Base-by-base conservation (phyloP, 176 grass and related monocot species). In the Cenchrus fungigraminus region DNA sequence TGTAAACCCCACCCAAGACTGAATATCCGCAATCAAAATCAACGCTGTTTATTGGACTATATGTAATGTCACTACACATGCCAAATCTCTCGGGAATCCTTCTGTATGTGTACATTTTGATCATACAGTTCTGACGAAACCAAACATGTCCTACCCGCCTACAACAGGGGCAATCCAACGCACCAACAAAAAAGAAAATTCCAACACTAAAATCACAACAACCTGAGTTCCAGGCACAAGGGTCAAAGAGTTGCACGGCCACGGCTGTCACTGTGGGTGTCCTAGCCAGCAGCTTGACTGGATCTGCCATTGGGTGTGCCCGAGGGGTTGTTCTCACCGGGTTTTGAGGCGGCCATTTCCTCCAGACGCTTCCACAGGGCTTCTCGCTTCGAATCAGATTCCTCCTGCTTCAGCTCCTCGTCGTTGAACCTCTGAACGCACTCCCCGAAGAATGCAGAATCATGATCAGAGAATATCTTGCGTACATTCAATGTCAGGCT, bases 391-490 rank as follows among this genome's bases (percentile, higher is more conserved):
- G 79, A 91, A 76, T 81, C 73, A 10, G 82, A 86, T 78, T 99
- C 94, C 82, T 87, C 88, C 61, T 79, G 75, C 89, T 87, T 99
- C 17, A 90, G 66, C 65, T 97, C 97, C n/a, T 92, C 82, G 9
- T 94, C 86, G 0, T 91, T 77, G 44, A 94, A 99, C 84, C 91
- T 94, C 76, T 91, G 86, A 47, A 77, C 85, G 43, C 93, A 99
- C 88, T 97, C 92, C 1, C 63, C 79, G 0, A 94, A 99, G 34
- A 92, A 89, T 20, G 88, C 50, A 34, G 94, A 84, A 80, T 99
- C 97, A 14, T 94, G 84, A 75, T 97, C 97, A 8, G 91, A 90
- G 84, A 99, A 99, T 71, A 99, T 87, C 84, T 99, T 99, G 69
- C 97, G 91, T 15, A 97, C 90, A 7, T 99, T 97, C 51, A 94